Base-by-base conservation (phyloP, 2,329 filamentous ascomycete genomes). In the Lachnellula willkommii region DNA sequence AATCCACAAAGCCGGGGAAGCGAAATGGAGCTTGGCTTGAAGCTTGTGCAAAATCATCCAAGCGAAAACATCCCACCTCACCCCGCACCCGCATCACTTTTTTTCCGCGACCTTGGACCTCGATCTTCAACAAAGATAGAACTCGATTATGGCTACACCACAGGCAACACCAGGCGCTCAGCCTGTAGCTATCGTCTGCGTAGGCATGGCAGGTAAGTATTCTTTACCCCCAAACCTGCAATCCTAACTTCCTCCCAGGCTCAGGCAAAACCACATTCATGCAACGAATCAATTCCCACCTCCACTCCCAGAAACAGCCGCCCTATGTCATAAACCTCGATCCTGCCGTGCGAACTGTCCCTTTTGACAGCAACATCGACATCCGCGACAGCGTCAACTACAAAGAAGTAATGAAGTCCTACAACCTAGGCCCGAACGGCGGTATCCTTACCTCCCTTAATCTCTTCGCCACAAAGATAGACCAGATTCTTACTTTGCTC, bases 221-320 rank as follows among this genome's bases (percentile, higher is more conserved):
- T 45, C 47, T 47, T 14, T 45, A 22, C 49, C 2, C 24, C 28
- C 32, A 50, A 15, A 24, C 14, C 40, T 40, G n/a, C 22, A 50
- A 22, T 22, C 26, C 45, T 50, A 53, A 61, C 47, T 39, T 12
- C 14, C 49, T 42, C 50, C 48, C 63, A 89, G 87, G 94, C 66
- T 95, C 91, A 15, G 94, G 94, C 68, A 99, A 99, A 78, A 99
- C 94, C n/a, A 99, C 95, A 0, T 99, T 99, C 70, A 97, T 99
- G 93, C 93, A 97, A 71, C 85, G 94, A 68, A 94, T 99, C 68
- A 96, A 96, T 72, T 88, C 93, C 1, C 82, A 99, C 70, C 85
- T 99, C 3, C 93, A 97, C 70, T 81, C 81, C 5, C 82, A 92
- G 67, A 83, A 87, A 56, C 82, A 86, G 17, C 85, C 90, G 1